Evolutionary conservation across 768 basidiomycete genomes (phyloP).

Genomic region (Daedaleopsis nitida): DNA sequence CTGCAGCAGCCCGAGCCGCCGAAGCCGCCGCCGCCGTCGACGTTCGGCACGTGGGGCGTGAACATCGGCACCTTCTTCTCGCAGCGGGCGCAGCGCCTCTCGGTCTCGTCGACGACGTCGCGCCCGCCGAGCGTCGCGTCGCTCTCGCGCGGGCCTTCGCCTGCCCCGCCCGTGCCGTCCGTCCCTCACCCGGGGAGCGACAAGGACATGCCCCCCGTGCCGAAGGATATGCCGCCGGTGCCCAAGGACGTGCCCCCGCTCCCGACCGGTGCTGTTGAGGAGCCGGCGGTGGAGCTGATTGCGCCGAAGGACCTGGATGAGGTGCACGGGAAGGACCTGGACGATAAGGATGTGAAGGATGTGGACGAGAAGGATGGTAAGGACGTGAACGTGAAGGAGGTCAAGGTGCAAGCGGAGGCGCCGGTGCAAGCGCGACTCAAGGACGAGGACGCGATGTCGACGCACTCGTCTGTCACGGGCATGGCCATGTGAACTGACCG

Average conservation of each 20-base stretch:
- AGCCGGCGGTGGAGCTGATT: slow-evolving; percentile 8
- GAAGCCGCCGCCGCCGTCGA: slow-evolving; percentile 33
- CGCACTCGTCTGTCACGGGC: slow-evolving; percentile 12
- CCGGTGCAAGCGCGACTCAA: too few species aligned
- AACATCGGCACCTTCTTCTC: slow-evolving; percentile 53
- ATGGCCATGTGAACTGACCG: slow-evolving; percentile 17
- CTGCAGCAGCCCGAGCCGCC: slow-evolving; percentile 24
- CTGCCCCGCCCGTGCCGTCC: slow-evolving; percentile 17
- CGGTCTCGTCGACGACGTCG: slow-evolving; percentile 22
- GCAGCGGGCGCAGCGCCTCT: slow-evolving; percentile 38
- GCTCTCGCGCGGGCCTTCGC: slow-evolving; percentile 20
- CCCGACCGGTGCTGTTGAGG: slow-evolving; percentile 2
- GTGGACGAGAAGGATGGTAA: too few species aligned
- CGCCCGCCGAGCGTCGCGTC: slow-evolving; percentile 13
- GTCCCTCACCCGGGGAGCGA: background rate
- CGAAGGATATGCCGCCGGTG: slow-evolving; percentile 10
- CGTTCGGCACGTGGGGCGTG: slow-evolving; percentile 43
- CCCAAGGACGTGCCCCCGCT: slow-evolving; percentile 17
- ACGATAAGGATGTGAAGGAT: background rate
- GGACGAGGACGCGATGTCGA: slow-evolving; percentile 14
- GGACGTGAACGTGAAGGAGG: too few species aligned
- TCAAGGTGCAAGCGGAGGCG: background rate
- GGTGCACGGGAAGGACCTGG: background rate
- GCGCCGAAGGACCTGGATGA: slow-evolving; percentile 24
- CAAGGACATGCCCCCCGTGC: slow-evolving; percentile 12